A percentile compares a stretch with the other conserved stretches of the same genome.
These are phyloP conservation scores for Hanseniaspora lindneri DNA, from an alignment of 805 yeast species.

Conservation along the genomic window DNA sequence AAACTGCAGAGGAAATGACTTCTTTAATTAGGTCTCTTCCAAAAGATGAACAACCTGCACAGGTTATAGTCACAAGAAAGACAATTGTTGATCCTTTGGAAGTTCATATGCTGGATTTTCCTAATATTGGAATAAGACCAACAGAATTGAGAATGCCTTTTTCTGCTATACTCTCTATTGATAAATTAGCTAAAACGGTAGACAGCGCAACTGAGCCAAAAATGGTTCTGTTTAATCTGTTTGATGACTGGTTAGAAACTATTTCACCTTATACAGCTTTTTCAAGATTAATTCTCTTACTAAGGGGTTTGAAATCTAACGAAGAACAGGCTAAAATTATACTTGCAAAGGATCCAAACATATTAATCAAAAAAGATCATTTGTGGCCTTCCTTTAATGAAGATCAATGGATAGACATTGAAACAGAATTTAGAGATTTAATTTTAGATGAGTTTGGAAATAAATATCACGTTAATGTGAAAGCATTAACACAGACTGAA, in stretches of 20 bases:
- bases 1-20: constrained; percentile 94
- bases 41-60: constrained; percentile 87
- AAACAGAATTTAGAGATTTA: constrained; percentile 74
- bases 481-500: constrained; percentile 82
- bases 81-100: constrained; percentile 90
- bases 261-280: constrained; percentile 89
- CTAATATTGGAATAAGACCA: constrained; percentile 77
- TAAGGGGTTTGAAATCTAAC: constrained; percentile 70
- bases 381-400: constrained; percentile 85
- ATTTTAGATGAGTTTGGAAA: constrained; percentile 75
- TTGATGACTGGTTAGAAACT: constrained; percentile 84
- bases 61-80: constrained; percentile 76
- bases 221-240: constrained; percentile 79
- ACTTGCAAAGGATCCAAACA: constrained; percentile 60
- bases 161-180: constrained; percentile 70
- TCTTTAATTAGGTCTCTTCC: constrained; percentile 82
- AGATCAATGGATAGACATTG: constrained; percentile 88
- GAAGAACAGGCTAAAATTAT: constrained; percentile 66
- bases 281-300: constrained; percentile 68
- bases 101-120: constrained; percentile 94
- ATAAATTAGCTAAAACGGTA: constrained; percentile 65
- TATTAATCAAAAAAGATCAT: constrained; percentile 63
- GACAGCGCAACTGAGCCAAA: constrained; percentile 83
- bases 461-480: constrained; percentile 73
- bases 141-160: constrained; percentile 86